phyloP scores from a whole-genome alignment of 805 yeast species.

The Lachancea quebecensis region DNA sequence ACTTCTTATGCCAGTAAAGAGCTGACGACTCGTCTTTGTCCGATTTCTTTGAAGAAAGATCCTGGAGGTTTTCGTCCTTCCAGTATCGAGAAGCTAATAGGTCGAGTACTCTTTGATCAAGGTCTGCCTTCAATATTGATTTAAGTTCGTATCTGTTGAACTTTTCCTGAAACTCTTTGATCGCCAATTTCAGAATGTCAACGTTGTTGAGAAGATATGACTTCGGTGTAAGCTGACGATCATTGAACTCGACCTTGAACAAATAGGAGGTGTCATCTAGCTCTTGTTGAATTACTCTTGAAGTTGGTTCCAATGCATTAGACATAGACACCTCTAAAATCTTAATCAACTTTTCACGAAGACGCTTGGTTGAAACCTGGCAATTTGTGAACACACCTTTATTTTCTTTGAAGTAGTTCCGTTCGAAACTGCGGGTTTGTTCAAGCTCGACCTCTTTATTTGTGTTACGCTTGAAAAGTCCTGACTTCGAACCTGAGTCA shows the following conservation, averaged over 20 bases:
- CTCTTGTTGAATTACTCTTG: conserved; percentile 77
- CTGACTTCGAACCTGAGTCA: conserved; percentile 20
- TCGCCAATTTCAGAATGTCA: conserved; percentile 75
- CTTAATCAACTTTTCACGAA: conserved; percentile 75
- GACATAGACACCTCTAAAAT: conserved; percentile 92
- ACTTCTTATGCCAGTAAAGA: conserved; percentile 77
- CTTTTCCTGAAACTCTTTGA: conserved; percentile 77
- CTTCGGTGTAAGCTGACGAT: conserved; percentile 87
- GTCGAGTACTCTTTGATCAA: conserved; percentile 86
- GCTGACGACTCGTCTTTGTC: conserved; percentile 42
- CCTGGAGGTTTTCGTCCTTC: conserved; percentile 50
- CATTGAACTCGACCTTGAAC: conserved; percentile 95
- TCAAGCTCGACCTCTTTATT: conserved; percentile 43
- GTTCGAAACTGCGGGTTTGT: conserved; percentile 59
- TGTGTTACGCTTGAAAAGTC: conserved; percentile 42
- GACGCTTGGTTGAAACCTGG: conserved; percentile 63
- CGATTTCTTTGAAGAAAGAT: conserved; percentile 49
- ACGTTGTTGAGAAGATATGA: conserved; percentile 89
- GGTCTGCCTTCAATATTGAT: conserved; percentile 68
- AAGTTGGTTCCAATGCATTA: conserved; percentile 78
- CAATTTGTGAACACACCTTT: conserved; percentile 56
- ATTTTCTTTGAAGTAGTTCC: conserved; percentile 54
- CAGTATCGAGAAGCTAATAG: conserved; percentile 86
- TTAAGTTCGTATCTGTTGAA: conserved; percentile 80
- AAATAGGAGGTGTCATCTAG: conserved; percentile 88